Evolutionary conservation across 148 eudicot species (phyloP), one percentile per base, ranked within the genome.

Genomic region (Cornus florida): DNA sequence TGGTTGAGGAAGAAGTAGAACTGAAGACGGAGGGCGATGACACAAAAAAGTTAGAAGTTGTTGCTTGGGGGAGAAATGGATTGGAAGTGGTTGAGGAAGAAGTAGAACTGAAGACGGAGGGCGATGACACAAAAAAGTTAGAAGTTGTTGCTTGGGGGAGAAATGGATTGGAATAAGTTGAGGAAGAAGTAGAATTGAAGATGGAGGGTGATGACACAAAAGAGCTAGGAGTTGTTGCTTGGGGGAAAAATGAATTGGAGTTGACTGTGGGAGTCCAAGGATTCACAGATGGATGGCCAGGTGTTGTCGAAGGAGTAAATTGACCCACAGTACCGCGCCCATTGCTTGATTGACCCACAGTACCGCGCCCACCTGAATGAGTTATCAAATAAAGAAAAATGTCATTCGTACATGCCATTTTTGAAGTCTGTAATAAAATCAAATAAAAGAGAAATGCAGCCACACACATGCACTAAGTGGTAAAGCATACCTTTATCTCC

Each of bases 401-500:
- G 38, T 62, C 64, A 16, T 0, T 43, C 48, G 10, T 77, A 32
- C 28, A 20, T 11, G 20, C 35, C 50, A 19, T 67, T 20, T 48
- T n/a, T 19, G 41, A 43, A 43, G 10, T 43, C 48, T 43, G 10
- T 43, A 43, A 6, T 32, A 48, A 23, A 8, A 71, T 70, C 11
- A 19, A 4, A 46, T 19, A 28, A 50, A 24, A 67, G 28, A 75
- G n/a, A 23, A 78, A 43, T 41, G 24, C 39, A 74, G 32, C 19
- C 33, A 60, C 41, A 59, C 33, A 16, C 33, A 31, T 28, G 9
- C 19, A 71, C 32, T 17, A 74, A 57, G 48, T 43, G 48, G 8
- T 77, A 68, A 83, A 71, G 69, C 67, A 70, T 81, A 86, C 93
- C 92, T 83, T 78, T 74, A 69, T 79, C 78, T 64, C 71, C 69